A percentile compares a stretch with the other conserved stretches of the same genome.
Evolutionary conservation across 306 rosid species (phyloP).

Genomic region (Malus asiatica): DNA sequence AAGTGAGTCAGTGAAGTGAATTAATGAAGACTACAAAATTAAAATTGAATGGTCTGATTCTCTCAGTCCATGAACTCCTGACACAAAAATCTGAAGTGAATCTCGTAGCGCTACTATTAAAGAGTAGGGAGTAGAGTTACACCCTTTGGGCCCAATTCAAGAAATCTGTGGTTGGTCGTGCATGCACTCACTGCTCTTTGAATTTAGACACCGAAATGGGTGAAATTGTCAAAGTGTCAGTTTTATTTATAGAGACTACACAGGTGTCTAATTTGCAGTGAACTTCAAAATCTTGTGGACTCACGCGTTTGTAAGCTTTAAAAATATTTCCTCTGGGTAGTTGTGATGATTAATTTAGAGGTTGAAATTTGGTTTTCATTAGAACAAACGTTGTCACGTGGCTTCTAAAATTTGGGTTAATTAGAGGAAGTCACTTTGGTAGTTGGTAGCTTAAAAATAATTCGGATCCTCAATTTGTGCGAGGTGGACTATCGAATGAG

Average conservation of each 20-base stretch:
- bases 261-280: neutral
- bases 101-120: no score
- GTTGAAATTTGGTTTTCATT: neutral
- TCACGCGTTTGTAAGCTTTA: neutral
- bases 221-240: neutral
- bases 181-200: neutral
- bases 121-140: neutral
- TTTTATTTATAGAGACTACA: no score
- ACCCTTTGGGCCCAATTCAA: neutral
- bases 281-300: neutral
- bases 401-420: neutral
- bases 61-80: fast-evolving
- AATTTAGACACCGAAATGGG: constrained; percentile 3
- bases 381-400: neutral
- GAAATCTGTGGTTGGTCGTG: constrained; percentile 4
- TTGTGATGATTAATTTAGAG: neutral
- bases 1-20: no score
- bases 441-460: no score
- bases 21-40: no score
- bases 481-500: no score
- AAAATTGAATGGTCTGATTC: no score
- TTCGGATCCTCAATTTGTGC: no score
- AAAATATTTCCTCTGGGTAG: neutral
- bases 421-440: no score
- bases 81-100: no score